Evolutionary conservation across 441 rosid species (phyloP).

Genomic region (Euphorbia schlechtendalii): DNA sequence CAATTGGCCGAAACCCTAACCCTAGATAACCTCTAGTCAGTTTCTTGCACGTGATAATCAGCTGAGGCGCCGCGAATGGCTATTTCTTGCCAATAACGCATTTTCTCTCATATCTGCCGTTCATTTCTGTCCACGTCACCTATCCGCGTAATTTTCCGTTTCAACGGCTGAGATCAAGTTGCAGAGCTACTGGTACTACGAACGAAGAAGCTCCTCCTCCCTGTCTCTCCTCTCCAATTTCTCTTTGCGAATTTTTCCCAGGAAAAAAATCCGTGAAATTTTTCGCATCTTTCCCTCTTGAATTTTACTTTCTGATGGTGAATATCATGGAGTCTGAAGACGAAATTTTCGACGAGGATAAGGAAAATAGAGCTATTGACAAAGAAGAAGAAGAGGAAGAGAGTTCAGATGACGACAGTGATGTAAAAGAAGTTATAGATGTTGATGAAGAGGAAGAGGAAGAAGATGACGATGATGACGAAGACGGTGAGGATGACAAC

Average conservation of each 20-base stretch:
- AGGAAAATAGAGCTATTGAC: constrained; percentile 23
- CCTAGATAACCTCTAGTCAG: constrained; percentile 22
- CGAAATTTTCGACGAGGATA: constrained; percentile 26
- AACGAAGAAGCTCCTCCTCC: constrained; percentile 38
- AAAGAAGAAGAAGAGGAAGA: constrained; percentile 31
- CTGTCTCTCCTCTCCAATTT: constrained; percentile 20
- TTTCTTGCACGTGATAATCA: constrained; percentile 34
- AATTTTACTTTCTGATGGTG: constrained; percentile 23
- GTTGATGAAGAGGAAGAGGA: constrained; percentile 32
- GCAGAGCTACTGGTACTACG: constrained; percentile 56
- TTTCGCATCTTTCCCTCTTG: not conserved
- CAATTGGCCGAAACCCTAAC: constrained; percentile 11
- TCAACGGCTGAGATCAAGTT: constrained; percentile 62
- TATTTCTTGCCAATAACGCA: constrained; percentile 31
- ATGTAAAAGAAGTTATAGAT: constrained; percentile 18
- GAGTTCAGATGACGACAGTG: constrained; percentile 28
- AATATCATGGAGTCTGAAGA: constrained; percentile 36
- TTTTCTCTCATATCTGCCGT: constrained; percentile 38
- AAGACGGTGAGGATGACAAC: constrained; percentile 26
- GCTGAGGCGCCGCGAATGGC: constrained; percentile 41
- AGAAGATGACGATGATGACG: constrained; percentile 27
- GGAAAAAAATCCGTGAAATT: constrained; percentile 19
- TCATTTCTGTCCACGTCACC: constrained; percentile 52
- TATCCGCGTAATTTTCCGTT: constrained; percentile 38
- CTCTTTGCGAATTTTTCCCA: constrained; percentile 21